Evolutionary conservation across 768 basidiomycete species (phyloP).

Genomic region (Psilocybe subaeruginosa): DNA sequence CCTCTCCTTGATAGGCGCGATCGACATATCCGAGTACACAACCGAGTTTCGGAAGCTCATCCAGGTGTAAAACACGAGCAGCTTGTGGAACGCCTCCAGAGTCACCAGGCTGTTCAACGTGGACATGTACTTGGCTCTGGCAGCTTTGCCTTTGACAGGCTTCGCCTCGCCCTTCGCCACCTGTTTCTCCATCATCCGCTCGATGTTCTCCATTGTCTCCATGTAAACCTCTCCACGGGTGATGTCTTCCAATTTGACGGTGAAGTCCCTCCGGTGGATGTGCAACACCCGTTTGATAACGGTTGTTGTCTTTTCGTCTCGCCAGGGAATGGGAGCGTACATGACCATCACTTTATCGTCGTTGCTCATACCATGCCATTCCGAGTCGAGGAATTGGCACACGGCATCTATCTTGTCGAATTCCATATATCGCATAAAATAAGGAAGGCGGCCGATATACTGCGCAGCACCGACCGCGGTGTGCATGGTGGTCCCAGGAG

Average conservation of each 20-base stretch:
- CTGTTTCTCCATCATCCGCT: conserved; percentile 5
- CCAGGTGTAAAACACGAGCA: conserved; percentile 85
- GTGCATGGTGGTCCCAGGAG: conserved; percentile 37
- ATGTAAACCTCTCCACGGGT: conserved; percentile 42
- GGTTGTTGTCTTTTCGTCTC: conserved; percentile 36
- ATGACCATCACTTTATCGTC: conserved; percentile 47
- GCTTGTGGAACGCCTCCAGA: conserved; percentile 80
- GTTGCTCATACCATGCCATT: conserved; percentile 37
- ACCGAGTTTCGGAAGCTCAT: conserved; percentile 70
- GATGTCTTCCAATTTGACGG: conserved; percentile 43
- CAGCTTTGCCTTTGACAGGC: neutral
- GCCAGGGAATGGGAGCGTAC: conserved; percentile 58
- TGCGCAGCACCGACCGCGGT: conserved; percentile 52
- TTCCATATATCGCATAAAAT: conserved; percentile 40
- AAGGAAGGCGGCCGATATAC: conserved; percentile 49
- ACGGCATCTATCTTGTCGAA: conserved; percentile 23
- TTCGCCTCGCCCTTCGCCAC: neutral
- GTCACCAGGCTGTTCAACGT: conserved; percentile 19
- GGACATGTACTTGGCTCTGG: conserved; percentile 5
- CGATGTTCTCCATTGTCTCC: conserved; percentile 41
- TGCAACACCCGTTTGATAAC: conserved; percentile 42
- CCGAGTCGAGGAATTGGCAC: conserved; percentile 42
- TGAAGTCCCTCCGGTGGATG: conserved; percentile 40
- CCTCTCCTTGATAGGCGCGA: conserved; percentile 55
- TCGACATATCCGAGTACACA: conserved; percentile 60